Evolutionary conservation across 257 asterid genomes (phyloP), one percentile per base, ranked within the genome.

Genomic region (Solanum clarkiae): DNA sequence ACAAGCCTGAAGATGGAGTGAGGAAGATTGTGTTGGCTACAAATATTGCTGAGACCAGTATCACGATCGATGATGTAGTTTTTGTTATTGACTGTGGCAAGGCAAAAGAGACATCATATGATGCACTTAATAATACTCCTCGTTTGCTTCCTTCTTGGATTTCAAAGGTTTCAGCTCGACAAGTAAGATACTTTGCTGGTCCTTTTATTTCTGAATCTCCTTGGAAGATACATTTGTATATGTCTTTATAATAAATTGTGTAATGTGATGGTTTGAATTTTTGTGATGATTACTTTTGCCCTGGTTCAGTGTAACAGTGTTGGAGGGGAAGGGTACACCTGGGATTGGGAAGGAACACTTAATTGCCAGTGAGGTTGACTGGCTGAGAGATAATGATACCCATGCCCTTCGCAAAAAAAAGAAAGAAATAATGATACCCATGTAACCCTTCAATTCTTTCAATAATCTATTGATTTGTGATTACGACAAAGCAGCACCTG

Each of bases 121-220:
- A 96, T 89, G 99, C 98, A 29, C 91, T 96, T 56, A 96, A 96
- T 87, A 96, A 96, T 90, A 95, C 99, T 86, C 97, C 99, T 87
- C 94, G 99, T 88, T 92, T 96, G 92, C 97, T 96, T 89, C 98
- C 99, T 57, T 86, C 98, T 79, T 96, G 99, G 99, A 96, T 96
- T 63, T 93, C 99, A 22, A 94, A 94, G 92, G 98, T 88, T 86
- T 92, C 98, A 60, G 98, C 98, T 86, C 92, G 90, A 89, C 99
- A 96, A 88, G 99, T 96, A 89, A 44, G 92, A 81, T 40, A 77
- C 83, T 82, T 80, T 87, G 83, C 62, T 74, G 60, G 45, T 77
- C 82, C 83, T 24, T 54, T 17, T 70, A 26, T 18, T 70, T 29
- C 65, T 79, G 65, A 51, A 79, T 17, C 24, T 53, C 22, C 45